Conservation (phyloP, 2,329 filamentous ascomycete species). For the Teratosphaeria nubilosa region DNA sequence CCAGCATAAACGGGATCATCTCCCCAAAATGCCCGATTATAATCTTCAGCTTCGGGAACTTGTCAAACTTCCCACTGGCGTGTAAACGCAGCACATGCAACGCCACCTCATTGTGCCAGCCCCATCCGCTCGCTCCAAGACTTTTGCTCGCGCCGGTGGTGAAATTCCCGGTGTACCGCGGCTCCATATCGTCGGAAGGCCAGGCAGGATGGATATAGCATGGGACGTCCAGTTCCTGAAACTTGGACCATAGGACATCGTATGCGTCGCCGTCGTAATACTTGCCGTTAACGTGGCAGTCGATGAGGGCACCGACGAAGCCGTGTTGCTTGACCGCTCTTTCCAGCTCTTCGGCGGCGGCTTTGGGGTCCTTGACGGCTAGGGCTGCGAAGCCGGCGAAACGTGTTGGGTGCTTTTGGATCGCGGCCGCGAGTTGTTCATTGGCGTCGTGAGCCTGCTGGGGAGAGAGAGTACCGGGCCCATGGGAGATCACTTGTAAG, state of each 20-base stretch:
- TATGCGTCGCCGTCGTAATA: slow-evolving; percentile 26
- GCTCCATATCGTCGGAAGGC: slow-evolving; percentile 29
- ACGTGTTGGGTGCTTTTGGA: slow-evolving; percentile 17
- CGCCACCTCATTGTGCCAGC: slow-evolving; percentile 43
- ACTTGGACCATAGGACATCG: slow-evolving; percentile 23
- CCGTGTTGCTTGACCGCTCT: slow-evolving; percentile 23
- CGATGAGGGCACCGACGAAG: slow-evolving; percentile 28
- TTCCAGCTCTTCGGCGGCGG: slow-evolving; percentile 23
- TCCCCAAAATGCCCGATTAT: slow-evolving; percentile 49
- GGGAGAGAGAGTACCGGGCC: slow-evolving; percentile 18
- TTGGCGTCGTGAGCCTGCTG: slow-evolving; percentile 22
- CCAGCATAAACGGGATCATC: slow-evolving; percentile 48
- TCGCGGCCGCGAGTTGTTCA: slow-evolving; percentile 23
- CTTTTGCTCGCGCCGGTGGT: slow-evolving; percentile 18
- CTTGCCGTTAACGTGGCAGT: slow-evolving; percentile 26
- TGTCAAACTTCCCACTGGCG: slow-evolving; percentile 46
- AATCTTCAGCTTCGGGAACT: slow-evolving; percentile 44
- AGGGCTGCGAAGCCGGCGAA: slow-evolving; percentile 27
- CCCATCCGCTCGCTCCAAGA: slow-evolving; percentile 36
- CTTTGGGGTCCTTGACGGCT: slow-evolving; percentile 23
- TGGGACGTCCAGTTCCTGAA: slow-evolving; percentile 38
- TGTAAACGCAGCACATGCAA: slow-evolving; percentile 42
- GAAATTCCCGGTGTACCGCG: slow-evolving; percentile 26
- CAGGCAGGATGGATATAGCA: slow-evolving; percentile 44
- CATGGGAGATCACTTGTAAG: slow-evolving; percentile 28